Base-by-base conservation (phyloP, 2,329 filamentous ascomycete genomes). In the Diaporthe sp. region DNA sequence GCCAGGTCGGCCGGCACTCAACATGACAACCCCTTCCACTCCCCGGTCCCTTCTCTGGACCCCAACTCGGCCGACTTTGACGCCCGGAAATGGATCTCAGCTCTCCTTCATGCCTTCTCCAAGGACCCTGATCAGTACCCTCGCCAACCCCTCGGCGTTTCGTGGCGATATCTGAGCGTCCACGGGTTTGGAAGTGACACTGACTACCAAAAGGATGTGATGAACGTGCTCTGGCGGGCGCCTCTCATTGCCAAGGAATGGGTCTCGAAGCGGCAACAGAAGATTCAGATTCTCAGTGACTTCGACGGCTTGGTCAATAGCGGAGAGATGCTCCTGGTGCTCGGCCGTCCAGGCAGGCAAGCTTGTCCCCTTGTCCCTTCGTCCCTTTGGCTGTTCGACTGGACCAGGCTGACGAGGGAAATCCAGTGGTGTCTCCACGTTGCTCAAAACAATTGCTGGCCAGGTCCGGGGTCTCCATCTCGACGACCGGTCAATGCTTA, bases 301-400 rank as follows among this genome's bases (percentile, higher is more conserved):
- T 91, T 94, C 72, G 92, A 94, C 76, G 93, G 93, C 37, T 80
- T 94, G 0, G 91, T 94, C 1, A 87, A 90, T 79, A 90, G 89
- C 75, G 93, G 93, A 61, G 93, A 95, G 85, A 93, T 95, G 92
- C 83, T 94, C 39, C 91, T 94, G n/a, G 93, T 94, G 4, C 87
- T 95, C 47, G 93, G 93, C n/a, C 92, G 92, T 72, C 93, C 93
- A 3, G 90, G 90, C 51, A 88, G 89, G 25, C 93, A 93, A 71
- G 97, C 95, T 82, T 94, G 93, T 19, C 97, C 94, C 3, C 92
- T 97, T 76, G 84, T 83, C 3, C 82, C 77, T 87, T 97, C 73
- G 97, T 97, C 85, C 94, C 94, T 0, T 90, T 97, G 77, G 91
- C 94, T 4, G 94, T 94, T 75, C 94, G 97, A 83, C 94, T 93